These are phyloP conservation scores for Dittrichia graveolens DNA, from an alignment of 129 eudicot species.

Conservation along the genomic window DNA sequence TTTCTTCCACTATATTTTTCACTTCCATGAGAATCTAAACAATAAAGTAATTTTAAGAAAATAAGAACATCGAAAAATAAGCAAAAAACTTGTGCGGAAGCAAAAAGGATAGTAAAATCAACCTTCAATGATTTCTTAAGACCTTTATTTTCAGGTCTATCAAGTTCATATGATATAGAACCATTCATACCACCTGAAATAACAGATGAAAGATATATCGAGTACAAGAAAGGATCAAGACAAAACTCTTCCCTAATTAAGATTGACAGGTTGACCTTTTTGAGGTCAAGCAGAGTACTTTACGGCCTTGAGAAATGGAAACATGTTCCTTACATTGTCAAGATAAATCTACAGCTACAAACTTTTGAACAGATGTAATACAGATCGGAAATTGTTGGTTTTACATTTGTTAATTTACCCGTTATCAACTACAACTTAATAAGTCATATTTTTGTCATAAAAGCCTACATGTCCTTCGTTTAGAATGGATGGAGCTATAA, in stretches of 20 bases:
- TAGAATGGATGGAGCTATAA: not conserved
- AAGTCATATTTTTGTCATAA: not conserved
- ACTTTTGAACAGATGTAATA: not conserved
- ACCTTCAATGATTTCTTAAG: constrained; percentile 81
- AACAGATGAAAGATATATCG: not conserved
- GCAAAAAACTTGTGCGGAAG: not conserved
- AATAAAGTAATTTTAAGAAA: constrained; percentile 35
- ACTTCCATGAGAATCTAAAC: constrained; percentile 79
- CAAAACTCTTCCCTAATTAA: too few relatives aligned
- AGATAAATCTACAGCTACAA: constrained; percentile 1
- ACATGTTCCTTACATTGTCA: not conserved
- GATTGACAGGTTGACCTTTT: not conserved
- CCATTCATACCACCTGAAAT: constrained; percentile 97
- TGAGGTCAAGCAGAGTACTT: not conserved
- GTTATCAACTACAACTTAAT: not conserved
- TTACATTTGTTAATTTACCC: too few relatives aligned
- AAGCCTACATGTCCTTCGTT: constrained; percentile 12
- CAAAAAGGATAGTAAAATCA: constrained; percentile 18
- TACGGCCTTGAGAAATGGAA: not conserved
- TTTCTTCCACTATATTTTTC: constrained; percentile 61
- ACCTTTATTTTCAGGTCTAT: constrained; percentile 91
- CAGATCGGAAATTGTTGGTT: too few relatives aligned
- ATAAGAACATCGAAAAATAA: not conserved
- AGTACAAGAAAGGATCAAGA: too few relatives aligned
- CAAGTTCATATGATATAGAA: constrained; percentile 86